phyloP scores from a whole-genome alignment of 106 monocot genomes.

The Ottelia alismoides region DNA sequence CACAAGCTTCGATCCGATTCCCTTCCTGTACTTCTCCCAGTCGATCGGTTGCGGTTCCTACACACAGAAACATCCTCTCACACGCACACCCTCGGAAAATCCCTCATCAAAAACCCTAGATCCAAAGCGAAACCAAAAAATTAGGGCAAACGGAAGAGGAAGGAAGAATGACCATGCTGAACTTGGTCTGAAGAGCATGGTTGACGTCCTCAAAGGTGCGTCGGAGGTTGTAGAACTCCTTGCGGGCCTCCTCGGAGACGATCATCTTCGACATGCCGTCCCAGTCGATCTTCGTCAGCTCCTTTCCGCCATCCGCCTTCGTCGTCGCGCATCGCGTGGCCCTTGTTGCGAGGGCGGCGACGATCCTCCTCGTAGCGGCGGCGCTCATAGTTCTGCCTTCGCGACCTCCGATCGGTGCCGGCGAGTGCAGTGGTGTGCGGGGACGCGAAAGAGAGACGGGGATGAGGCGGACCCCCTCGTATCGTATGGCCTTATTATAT shows the following conservation, averaged over 20 bases:
- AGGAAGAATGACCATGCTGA: conserved; percentile 31
- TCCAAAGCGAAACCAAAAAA: neutral
- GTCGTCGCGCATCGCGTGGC: no score
- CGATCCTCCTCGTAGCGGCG: no score
- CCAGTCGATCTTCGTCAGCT: conserved; percentile 68
- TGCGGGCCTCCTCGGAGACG: conserved; percentile 74
- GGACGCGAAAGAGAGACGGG: no score
- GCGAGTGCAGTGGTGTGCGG: no score
- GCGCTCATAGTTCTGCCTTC: no score
- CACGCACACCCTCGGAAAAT: neutral
- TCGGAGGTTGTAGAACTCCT: conserved; percentile 83
- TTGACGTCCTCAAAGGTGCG: conserved; percentile 83
- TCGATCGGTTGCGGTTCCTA: conserved; percentile 22
- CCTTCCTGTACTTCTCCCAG: conserved; percentile 26
- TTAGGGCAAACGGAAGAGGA: neutral
- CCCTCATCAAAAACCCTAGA: conserved; percentile 4
- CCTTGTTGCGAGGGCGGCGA: no score
- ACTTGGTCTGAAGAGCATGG: conserved; percentile 71
- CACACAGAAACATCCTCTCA: neutral
- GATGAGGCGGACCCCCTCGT: no score
- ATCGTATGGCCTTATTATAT: no score
- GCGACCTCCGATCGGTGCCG: no score
- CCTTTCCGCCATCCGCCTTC: conserved; percentile 34
- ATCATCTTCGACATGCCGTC: conserved; percentile 81
- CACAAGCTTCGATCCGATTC: conserved; percentile 21